These are phyloP conservation scores for Teunomyces lycoperdinae DNA, from an alignment of 805 yeast genomes.

Conservation along the genomic window DNA sequence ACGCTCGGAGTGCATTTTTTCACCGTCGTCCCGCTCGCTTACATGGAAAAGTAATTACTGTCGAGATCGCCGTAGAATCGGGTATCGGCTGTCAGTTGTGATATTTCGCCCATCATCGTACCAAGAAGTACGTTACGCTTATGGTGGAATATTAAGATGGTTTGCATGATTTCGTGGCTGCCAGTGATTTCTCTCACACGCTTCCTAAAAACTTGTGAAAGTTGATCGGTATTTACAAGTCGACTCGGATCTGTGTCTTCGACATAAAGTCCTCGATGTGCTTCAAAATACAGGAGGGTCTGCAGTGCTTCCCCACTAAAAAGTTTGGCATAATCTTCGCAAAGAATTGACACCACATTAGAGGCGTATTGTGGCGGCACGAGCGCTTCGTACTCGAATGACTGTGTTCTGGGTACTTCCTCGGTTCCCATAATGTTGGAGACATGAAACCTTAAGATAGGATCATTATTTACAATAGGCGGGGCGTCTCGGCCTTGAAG, in stretches of 20 bases:
- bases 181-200: not conserved
- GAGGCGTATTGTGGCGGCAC: not conserved
- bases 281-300: too few relatives aligned
- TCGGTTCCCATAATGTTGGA: not conserved
- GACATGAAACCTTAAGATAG: slow-evolving; percentile 1
- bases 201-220: not conserved
- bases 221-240: not conserved
- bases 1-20: not conserved
- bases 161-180: not conserved
- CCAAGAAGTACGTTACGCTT: not conserved
- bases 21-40: not conserved
- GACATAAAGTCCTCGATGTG: not conserved
- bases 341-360: not conserved
- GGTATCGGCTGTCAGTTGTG: not conserved
- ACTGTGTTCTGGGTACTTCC: too few relatives aligned
- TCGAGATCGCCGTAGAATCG: not conserved
- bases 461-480: not conserved
- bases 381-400: not conserved
- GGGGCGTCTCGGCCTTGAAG: not conserved
- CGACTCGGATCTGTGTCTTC: not conserved
- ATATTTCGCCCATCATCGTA: not conserved
- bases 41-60: not conserved
- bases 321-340: not conserved
- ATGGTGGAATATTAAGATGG: not conserved
- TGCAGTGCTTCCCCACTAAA: not conserved